phyloP scores from a whole-genome alignment of 2,329 filamentous ascomycete genomes.

The Neurospora sp. region DNA sequence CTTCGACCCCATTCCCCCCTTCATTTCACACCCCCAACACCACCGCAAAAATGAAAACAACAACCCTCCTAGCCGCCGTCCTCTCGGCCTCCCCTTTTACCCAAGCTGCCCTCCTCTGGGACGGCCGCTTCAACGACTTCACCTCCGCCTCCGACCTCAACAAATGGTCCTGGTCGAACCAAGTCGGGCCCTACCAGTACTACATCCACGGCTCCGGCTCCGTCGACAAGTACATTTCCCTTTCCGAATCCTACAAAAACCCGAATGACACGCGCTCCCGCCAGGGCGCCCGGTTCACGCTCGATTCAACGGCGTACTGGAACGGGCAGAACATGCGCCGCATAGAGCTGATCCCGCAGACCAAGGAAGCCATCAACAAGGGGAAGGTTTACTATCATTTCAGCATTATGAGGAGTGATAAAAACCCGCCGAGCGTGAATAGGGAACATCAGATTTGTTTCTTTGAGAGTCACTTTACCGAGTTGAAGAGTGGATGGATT shows the following conservation, averaged over 20 bases:
- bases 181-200: slow-evolving; percentile 63
- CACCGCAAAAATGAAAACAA: slow-evolving; percentile 9
- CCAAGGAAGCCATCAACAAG: slow-evolving; percentile 49
- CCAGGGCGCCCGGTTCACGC: slow-evolving; percentile 59
- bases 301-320: slow-evolving; percentile 53
- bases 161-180: slow-evolving; percentile 58
- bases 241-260: slow-evolving; percentile 52
- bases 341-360: slow-evolving; percentile 65
- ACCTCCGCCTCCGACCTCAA: slow-evolving; percentile 42
- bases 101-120: slow-evolving; percentile 37
- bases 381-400: slow-evolving; percentile 65
- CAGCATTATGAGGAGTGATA: slow-evolving; percentile 35
- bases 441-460: slow-evolving; percentile 57
- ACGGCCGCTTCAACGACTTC: slow-evolving; percentile 56
- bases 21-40: neutral
- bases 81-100: neutral
- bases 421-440: slow-evolving; percentile 48
- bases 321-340: slow-evolving; percentile 63
- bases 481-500: slow-evolving; percentile 60
- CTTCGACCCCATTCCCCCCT: neutral
- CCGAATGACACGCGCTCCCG: slow-evolving; percentile 49
- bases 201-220: slow-evolving; percentile 58
- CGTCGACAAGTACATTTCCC: slow-evolving; percentile 50
- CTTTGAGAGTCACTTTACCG: slow-evolving; percentile 64
- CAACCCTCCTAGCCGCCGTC: slow-evolving; percentile 10